Evolutionary conservation across 2,329 filamentous ascomycete species (phyloP).

Genomic region (Neonectria punicea): DNA sequence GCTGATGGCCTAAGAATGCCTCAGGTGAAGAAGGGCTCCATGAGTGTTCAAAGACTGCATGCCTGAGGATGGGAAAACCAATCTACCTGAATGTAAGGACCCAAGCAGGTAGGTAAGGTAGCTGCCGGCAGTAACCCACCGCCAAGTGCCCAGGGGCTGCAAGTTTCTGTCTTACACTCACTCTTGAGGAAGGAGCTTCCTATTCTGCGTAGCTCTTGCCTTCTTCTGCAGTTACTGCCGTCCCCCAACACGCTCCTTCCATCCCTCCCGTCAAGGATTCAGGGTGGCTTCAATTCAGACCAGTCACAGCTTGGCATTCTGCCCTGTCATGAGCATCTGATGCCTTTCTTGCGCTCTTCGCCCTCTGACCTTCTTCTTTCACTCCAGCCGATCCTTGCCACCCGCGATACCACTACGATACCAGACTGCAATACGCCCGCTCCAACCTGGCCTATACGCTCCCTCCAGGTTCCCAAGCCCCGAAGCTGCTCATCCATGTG

Average conservation of each 20-base stretch:
- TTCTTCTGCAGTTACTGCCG: constrained; percentile 2
- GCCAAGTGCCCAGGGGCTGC: constrained; percentile 10
- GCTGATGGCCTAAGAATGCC: not conserved
- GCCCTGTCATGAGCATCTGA: constrained; percentile 4
- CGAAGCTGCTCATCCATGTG: not conserved
- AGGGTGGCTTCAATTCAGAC: not conserved
- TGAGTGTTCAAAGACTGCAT: not conserved
- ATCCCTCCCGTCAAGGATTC: not conserved
- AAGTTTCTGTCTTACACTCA: not conserved
- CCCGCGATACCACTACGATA: not conserved
- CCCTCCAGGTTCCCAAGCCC: not conserved
- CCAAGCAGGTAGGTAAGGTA: not conserved
- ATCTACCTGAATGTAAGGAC: not conserved
- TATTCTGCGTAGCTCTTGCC: not conserved
- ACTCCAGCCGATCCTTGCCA: constrained; percentile 6
- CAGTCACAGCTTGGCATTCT: not conserved
- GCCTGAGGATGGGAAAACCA: not conserved
- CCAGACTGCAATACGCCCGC: constrained; percentile 4
- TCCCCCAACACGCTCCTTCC: not conserved
- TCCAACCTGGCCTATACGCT: not conserved
- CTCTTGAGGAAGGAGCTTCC: constrained; percentile 9
- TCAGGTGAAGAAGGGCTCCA: not conserved
- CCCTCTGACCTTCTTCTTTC: constrained; percentile 8
- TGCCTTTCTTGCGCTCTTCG: not conserved
- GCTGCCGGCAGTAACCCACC: not conserved